These are phyloP conservation scores for Viridothelium virens DNA, from an alignment of 495 filamentous ascomycete species.

Conservation along the genomic window DNA sequence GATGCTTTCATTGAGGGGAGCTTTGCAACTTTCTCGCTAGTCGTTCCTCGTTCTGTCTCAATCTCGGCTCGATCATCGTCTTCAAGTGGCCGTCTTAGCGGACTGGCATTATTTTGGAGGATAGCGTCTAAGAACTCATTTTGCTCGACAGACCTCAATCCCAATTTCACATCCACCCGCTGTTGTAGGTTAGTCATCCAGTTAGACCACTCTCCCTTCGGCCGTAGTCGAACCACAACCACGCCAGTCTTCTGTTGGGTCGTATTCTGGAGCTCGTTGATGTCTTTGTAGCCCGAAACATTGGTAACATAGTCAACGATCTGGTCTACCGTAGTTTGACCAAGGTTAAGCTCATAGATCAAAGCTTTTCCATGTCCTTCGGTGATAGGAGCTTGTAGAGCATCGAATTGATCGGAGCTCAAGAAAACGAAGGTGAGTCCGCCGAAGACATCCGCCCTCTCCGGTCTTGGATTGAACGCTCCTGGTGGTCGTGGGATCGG, in stretches of 20 bases:
- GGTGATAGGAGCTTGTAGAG: constrained; percentile 61
- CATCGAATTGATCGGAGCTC: constrained; percentile 68
- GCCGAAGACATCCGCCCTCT: constrained; percentile 65
- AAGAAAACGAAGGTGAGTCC: constrained; percentile 87
- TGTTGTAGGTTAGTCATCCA: constrained; percentile 65
- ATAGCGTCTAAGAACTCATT: constrained; percentile 92
- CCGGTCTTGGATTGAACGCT: constrained; percentile 60
- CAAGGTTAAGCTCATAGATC: constrained; percentile 51
- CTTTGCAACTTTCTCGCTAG: constrained; percentile 12
- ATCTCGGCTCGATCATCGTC: constrained; percentile 10
- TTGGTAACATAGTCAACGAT: constrained; percentile 70
- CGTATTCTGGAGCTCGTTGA: constrained; percentile 53
- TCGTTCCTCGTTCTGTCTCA: constrained; percentile 8
- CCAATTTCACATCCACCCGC: constrained; percentile 58
- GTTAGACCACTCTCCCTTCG: constrained; percentile 49
- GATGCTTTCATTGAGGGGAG: constrained; percentile 1
- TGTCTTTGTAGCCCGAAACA: constrained; percentile 62
- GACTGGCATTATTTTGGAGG: constrained; percentile 62
- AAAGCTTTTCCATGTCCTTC: constrained; percentile 78
- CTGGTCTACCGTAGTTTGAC: constrained; percentile 63
- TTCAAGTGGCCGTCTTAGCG: constrained; percentile 55
- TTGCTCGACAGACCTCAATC: constrained; percentile 79
- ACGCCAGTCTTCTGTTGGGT: constrained; percentile 47
- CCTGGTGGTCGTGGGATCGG: constrained; percentile 52
- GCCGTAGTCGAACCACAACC: constrained; percentile 67